Percentiles rank a stretch among this genome's conserved stretches.
phyloP scores from a whole-genome alignment of 2,329 filamentous ascomycete genomes.

The Diaporthe australafricana region DNA sequence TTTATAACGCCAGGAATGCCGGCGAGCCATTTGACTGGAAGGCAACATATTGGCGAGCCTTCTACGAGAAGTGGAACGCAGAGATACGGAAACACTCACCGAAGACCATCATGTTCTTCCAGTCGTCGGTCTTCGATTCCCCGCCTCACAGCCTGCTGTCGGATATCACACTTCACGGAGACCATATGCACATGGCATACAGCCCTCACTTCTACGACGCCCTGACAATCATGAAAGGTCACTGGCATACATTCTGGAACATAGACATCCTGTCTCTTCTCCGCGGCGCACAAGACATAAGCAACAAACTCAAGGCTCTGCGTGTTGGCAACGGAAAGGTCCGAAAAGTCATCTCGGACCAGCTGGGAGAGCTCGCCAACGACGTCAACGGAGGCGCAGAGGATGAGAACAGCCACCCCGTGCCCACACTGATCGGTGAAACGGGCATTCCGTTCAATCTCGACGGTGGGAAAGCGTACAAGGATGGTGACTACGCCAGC shows the following conservation, averaged over 20 bases:
- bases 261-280: constrained; percentile 41
- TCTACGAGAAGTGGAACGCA: constrained; percentile 38
- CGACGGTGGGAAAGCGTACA: constrained; percentile 40
- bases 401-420: background rate
- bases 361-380: constrained; percentile 39
- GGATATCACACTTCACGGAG: background rate
- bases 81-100: constrained; percentile 36
- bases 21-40: constrained; percentile 39
- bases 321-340: constrained; percentile 39
- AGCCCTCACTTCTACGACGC: constrained; percentile 44
- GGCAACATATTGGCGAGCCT: constrained; percentile 41
- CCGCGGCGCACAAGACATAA: constrained; percentile 39
- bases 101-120: constrained; percentile 38
- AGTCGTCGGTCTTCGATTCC: constrained; percentile 40
- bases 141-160: constrained; percentile 38
- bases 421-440: constrained; percentile 41
- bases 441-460: constrained; percentile 43
- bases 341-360: constrained; percentile 38
- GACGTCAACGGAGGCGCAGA: constrained; percentile 34
- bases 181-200: constrained; percentile 37
- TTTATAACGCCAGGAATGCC: constrained; percentile 5
- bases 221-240: constrained; percentile 42
- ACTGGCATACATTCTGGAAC: constrained; percentile 43
- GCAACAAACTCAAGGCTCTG: constrained; percentile 39
- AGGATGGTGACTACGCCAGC: constrained; percentile 40